A percentile compares a stretch with the other conserved stretches of the same genome.
phyloP scores from a whole-genome alignment of 176 grass and related monocot species.

The Phyllostachys edulis region DNA sequence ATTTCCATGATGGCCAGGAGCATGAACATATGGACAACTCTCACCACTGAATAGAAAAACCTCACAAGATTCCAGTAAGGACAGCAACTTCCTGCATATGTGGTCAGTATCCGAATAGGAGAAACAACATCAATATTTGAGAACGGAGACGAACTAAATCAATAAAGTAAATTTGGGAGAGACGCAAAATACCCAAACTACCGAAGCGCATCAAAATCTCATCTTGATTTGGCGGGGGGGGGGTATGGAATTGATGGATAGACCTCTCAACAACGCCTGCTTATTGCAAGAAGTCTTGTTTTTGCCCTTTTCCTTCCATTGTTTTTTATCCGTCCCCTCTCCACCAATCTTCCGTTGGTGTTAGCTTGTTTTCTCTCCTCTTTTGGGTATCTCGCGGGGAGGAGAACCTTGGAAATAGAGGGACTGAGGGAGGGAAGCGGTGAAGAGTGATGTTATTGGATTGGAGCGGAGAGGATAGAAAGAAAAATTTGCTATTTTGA shows the following conservation, averaged over 20 bases:
- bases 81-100: conserved; percentile 13
- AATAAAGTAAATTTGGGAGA: neutral
- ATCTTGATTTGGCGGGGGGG: neutral
- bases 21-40: conserved; percentile 30
- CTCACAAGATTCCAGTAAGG: neutral
- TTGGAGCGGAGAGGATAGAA: conserved; percentile 19
- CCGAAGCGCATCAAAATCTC: conserved; percentile 32
- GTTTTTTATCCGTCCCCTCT: conserved; percentile 5
- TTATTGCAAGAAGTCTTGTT: conserved; percentile 9
- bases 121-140: conserved; percentile 13
- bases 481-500: too few species aligned
- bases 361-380: conserved; percentile 17
- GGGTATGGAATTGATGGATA: neutral
- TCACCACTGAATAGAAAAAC: conserved; percentile 27
- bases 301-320: neutral
- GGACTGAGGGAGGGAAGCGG: neutral
- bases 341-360: conserved; percentile 26
- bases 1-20: conserved; percentile 45
- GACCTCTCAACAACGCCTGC: neutral
- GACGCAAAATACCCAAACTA: conserved; percentile 17
- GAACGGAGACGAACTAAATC: neutral
- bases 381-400: conserved; percentile 13
- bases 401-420: conserved; percentile 27
- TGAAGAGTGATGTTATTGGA: conserved; percentile 37
- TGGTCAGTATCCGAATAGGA: neutral